phyloP scores from a whole-genome alignment of 1,139 yeast species.

The Blastobotrys petasosporus region DNA sequence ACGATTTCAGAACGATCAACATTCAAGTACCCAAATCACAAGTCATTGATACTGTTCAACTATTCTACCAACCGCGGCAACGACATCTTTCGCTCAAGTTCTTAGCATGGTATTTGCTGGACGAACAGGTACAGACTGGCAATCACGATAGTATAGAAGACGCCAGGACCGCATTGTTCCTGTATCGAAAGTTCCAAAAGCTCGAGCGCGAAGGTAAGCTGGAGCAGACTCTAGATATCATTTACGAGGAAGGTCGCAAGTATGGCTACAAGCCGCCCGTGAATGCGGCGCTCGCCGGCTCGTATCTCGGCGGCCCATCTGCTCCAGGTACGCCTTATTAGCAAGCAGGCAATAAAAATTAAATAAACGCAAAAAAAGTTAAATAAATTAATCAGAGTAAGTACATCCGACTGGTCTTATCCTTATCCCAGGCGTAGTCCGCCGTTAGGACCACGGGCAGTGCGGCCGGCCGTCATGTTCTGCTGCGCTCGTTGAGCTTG shows the following conservation, averaged over 20 bases:
- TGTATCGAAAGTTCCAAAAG: constrained; percentile 68
- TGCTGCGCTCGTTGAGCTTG: constrained; percentile 23
- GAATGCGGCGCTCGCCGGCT: constrained; percentile 4
- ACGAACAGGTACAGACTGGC: constrained; percentile 77
- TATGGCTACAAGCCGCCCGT: constrained; percentile 54
- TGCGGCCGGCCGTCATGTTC: constrained; percentile 16
- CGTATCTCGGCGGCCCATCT: neutral
- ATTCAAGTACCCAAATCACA: constrained; percentile 80
- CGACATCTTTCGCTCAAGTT: constrained; percentile 83
- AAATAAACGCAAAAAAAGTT: neutral
- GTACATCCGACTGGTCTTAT: neutral
- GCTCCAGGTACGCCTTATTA: constrained; percentile 6
- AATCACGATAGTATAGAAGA: constrained; percentile 98
- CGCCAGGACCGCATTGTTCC: constrained; percentile 75
- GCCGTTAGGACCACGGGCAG: constrained; percentile 32
- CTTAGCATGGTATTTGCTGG: constrained; percentile 72
- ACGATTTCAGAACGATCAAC: constrained; percentile 90
- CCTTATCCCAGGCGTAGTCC: constrained; percentile 19
- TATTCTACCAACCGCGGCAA: constrained; percentile 65
- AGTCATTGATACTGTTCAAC: constrained; percentile 82
- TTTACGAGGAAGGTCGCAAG: constrained; percentile 71
- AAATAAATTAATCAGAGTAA: neutral
- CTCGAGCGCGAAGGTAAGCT: constrained; percentile 53
- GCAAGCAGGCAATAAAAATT: neutral
- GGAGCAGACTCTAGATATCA: constrained; percentile 53